Percentiles rank a stretch among this genome's conserved stretches.
These are phyloP conservation scores for Ascosphaera aggregata DNA, from an alignment of 2,329 filamentous ascomycete species.

Conservation along the genomic window DNA sequence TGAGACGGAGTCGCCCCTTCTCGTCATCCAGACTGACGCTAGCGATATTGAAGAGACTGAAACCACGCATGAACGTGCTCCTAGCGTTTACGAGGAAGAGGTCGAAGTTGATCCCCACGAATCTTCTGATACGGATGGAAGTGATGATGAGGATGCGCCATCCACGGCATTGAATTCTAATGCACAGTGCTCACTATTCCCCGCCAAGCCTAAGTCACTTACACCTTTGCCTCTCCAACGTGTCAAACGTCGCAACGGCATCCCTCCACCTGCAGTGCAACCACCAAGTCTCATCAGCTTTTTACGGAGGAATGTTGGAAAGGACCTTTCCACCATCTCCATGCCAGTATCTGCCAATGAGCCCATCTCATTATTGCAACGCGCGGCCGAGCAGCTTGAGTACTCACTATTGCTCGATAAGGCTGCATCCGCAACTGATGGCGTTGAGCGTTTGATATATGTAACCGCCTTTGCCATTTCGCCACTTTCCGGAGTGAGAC, in stretches of 20 bases:
- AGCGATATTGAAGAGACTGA: conserved; percentile 43
- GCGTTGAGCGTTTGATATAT: conserved; percentile 53
- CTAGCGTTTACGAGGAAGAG: too few species aligned
- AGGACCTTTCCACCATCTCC: conserved; percentile 85
- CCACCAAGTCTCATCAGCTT: conserved; percentile 88
- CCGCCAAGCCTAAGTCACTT: conserved; percentile 50
- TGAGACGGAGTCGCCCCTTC: conserved; percentile 37
- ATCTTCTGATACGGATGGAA: conserved; percentile 38
- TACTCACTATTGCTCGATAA: conserved; percentile 67
- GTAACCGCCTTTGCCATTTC: conserved; percentile 82
- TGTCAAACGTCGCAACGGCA: conserved; percentile 42
- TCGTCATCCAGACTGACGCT: conserved; percentile 51
- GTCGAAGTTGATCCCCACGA: conserved; percentile 29
- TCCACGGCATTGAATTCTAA: too few species aligned
- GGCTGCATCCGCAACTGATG: conserved; percentile 33
- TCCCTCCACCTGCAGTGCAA: conserved; percentile 49
- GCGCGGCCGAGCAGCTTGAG: conserved; percentile 73
- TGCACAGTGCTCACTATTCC: conserved; percentile 48
- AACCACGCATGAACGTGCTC: too few species aligned
- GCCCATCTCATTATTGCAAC: conserved; percentile 67
- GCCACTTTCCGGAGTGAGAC: conserved; percentile 54
- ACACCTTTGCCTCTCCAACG: conserved; percentile 48
- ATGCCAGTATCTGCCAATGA: conserved; percentile 98
- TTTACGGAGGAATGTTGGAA: conserved; percentile 90
- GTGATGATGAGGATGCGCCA: too few species aligned